Evolutionary conservation across 331 rosid species (phyloP), one percentile per base, ranked within the genome.

Genomic region (Prunus yedoensis): DNA sequence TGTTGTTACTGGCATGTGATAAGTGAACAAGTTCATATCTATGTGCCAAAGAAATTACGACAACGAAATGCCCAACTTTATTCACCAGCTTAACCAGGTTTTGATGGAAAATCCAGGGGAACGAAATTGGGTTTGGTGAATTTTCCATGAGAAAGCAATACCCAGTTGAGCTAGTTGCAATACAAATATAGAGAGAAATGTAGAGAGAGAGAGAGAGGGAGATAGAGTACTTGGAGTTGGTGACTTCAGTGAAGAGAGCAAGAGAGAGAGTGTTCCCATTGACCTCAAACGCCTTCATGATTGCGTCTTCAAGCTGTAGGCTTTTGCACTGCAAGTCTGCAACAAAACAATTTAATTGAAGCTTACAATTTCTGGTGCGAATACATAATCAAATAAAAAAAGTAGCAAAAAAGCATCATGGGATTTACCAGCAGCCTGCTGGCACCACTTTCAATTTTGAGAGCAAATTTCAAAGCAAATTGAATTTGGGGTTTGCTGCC

Each of bases 191-290:
- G 46, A 21, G 20, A 78, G 21, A 63, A 12, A 25, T 25, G 27
- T 25, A 69, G 47, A 16, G 63, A 66, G 64, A 57, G 51, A 74
- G 76, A 17, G 73, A 74, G 68, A n/a, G 23, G 1, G 23, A 23
- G 0, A 73, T 66, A 79, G 66, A 74, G 66, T 80, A 91, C 98
- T 81, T 88, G 7, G 97, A 87, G 86, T 91, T 88, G 77, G 93
- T 82, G 68, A 93, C 97, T 3, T 89, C 88, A 54, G 78, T 66
- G 86, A 81, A 91, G 61, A 93, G 94, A 15, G 97, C 82, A 69
- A 93, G 84, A 77, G 81, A 81, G 41, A 90, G 88, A 25, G 88
- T 68, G 81, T 59, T 75, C 54, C 93, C 94, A 71, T 84, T 82
- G 78, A 89, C 77, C 32, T 85, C 78, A 73, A 88, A 87, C 46